These are phyloP conservation scores for Citrullus amarus DNA, from an alignment of 306 rosid species.

Conservation along the genomic window DNA sequence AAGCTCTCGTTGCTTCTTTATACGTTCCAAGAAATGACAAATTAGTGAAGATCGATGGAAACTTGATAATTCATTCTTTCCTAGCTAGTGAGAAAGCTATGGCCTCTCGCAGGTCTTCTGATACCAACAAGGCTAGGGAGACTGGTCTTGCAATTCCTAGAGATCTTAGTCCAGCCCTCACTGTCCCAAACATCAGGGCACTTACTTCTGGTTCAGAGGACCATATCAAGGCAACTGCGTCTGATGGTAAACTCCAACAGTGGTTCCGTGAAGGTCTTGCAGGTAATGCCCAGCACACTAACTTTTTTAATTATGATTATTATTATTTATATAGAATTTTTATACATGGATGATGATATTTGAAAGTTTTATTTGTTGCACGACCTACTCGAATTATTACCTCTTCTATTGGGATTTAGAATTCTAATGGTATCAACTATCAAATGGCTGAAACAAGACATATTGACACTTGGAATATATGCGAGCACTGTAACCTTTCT, in stretches of 20 bases:
- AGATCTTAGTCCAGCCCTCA: slow-evolving; percentile 50
- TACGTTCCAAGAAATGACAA: slow-evolving; percentile 95
- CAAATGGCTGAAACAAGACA: not conserved
- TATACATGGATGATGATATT: not conserved
- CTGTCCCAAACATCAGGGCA: slow-evolving; percentile 64
- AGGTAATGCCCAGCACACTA: slow-evolving; percentile 31
- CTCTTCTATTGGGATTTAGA: not conserved
- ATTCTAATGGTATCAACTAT: not conserved
- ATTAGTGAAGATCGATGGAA: slow-evolving; percentile 90
- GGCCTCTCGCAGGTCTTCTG: slow-evolving; percentile 39
- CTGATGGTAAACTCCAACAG: slow-evolving; percentile 85
- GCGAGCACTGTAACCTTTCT: not conserved
- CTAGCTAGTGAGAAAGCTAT: slow-evolving; percentile 84
- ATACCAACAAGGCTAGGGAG: slow-evolving; percentile 31
- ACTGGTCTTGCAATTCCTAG: slow-evolving; percentile 52
- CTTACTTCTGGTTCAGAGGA: slow-evolving; percentile 49
- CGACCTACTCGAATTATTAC: not conserved
- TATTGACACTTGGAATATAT: not conserved
- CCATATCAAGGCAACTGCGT: slow-evolving; percentile 43
- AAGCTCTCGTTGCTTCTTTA: slow-evolving; percentile 81
- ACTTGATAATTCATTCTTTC: slow-evolving; percentile 85
- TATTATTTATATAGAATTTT: not conserved
- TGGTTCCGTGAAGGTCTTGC: slow-evolving; percentile 99
- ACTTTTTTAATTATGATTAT: not conserved
- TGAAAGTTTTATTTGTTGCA: not conserved